A percentile compares a stretch with the other conserved stretches of the same genome.
Conservation (phyloP, 1,139 yeast species). For the Sugiyamaella pinicola region DNA sequence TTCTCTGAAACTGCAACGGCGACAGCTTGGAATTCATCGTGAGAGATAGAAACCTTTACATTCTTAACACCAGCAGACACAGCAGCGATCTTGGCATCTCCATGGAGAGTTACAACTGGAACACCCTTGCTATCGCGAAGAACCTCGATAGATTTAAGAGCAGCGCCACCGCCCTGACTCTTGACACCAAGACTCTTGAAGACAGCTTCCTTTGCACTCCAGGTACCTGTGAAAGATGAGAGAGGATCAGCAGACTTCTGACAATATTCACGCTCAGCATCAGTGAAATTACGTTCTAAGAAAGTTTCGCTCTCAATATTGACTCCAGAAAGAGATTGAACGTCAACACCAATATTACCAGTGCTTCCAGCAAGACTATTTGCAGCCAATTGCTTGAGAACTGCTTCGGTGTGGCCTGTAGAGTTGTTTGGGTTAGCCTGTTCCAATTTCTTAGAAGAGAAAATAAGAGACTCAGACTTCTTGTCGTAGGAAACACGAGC, state of each 20-base stretch:
- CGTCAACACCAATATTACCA: conserved; percentile 93
- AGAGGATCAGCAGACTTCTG: conserved; percentile 62
- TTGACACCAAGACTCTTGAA: conserved; percentile 91
- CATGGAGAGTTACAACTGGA: conserved; percentile 76
- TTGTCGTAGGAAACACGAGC: conserved; percentile 69
- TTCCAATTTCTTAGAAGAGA: conserved; percentile 46
- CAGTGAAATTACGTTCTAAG: conserved; percentile 88
- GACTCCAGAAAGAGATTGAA: conserved; percentile 79
- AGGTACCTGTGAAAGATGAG: conserved; percentile 94
- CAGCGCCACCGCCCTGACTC: conserved; percentile 94
- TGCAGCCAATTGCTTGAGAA: conserved; percentile 37
- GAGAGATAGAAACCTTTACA: conserved; percentile 88
- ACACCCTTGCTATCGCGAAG: conserved; percentile 73
- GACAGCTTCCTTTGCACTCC: conserved; percentile 99
- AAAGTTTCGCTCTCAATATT: conserved; percentile 86
- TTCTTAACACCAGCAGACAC: conserved; percentile 63
- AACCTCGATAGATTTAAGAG: conserved; percentile 88
- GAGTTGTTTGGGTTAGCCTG: conserved; percentile 38
- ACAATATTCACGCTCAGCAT: conserved; percentile 78
- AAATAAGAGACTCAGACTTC: conserved; percentile 54
- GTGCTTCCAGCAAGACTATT: conserved; percentile 54
- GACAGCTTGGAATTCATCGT: conserved; percentile 95
- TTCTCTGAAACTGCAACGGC: conserved; percentile 89
- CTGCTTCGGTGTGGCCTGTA: conserved; percentile 48
- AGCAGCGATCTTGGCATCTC: conserved; percentile 78